phyloP scores from a whole-genome alignment of 495 filamentous ascomycete genomes.

The Penicillium maclennaniae region DNA sequence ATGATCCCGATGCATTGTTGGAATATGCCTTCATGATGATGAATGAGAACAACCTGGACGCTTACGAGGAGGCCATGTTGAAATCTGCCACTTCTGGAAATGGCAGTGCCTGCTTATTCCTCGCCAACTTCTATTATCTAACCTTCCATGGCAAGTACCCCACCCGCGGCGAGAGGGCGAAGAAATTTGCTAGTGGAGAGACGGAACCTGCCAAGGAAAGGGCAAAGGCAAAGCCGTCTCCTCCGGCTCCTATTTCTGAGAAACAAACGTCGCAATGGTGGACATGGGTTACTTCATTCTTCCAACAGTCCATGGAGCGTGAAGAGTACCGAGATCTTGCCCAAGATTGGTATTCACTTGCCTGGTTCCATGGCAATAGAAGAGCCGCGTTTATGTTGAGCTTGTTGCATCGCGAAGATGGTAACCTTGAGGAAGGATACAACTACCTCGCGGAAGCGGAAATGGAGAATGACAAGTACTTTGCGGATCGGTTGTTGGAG shows the following conservation, averaged over 20 bases:
- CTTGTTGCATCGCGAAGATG: conserved; percentile 23
- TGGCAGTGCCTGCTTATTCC: conserved; percentile 24
- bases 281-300: background rate
- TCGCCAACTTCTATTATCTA: conserved; percentile 41
- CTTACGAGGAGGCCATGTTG: conserved; percentile 37
- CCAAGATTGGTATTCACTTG: conserved; percentile 32
- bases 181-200: background rate
- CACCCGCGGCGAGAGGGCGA: conserved; percentile 18
- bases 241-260: background rate
- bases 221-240: background rate
- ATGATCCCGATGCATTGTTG: conserved; percentile 28
- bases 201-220: background rate
- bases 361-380: background rate
- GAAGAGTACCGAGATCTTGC: conserved; percentile 27
- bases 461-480: background rate
- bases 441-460: background rate
- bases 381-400: conserved; percentile 21
- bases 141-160: conserved; percentile 25
- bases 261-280: background rate
- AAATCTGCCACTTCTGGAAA: conserved; percentile 30
- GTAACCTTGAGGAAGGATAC: background rate
- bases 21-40: conserved; percentile 25
- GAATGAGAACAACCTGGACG: conserved; percentile 17
- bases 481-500: conserved; percentile 2
- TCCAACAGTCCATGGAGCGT: conserved; percentile 7